Evolutionary conservation across 176 grass and related monocot genomes (phyloP).

Genomic region (Oryza australiensis): DNA sequence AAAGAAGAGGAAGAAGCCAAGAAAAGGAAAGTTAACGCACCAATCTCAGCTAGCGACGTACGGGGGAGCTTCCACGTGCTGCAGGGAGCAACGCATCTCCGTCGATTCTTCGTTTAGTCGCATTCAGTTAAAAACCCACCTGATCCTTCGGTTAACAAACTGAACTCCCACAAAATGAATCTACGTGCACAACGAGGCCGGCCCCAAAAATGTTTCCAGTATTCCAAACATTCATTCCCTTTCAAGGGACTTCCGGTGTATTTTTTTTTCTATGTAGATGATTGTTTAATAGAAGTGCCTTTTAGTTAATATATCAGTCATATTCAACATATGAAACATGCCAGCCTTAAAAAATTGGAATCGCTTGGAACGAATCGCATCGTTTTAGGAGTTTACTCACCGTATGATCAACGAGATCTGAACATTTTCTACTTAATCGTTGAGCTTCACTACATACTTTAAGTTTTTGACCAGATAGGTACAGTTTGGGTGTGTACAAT

Average conservation of each 20-base stretch:
- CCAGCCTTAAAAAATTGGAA: background rate
- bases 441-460: too few relatives aligned
- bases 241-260: slow-evolving; percentile 1
- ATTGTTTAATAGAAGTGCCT: background rate
- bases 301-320: background rate
- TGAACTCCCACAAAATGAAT: background rate
- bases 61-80: background rate
- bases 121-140: background rate
- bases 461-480: too few relatives aligned
- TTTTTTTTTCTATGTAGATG: background rate
- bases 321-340: background rate
- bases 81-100: background rate
- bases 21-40: background rate
- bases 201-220: background rate
- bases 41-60: background rate
- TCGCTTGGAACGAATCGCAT: too few relatives aligned
- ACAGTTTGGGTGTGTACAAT: too few relatives aligned
- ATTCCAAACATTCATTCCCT: slow-evolving; percentile 13
- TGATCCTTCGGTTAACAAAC: background rate
- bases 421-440: too few relatives aligned
- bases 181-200: background rate
- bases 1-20: slow-evolving; percentile 6
- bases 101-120: slow-evolving; percentile 37
- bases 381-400: too few relatives aligned
- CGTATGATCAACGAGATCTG: too few relatives aligned